Evolutionary conservation across 768 basidiomycete genomes (phyloP).

Genomic region (Phylloporus sp.): DNA sequence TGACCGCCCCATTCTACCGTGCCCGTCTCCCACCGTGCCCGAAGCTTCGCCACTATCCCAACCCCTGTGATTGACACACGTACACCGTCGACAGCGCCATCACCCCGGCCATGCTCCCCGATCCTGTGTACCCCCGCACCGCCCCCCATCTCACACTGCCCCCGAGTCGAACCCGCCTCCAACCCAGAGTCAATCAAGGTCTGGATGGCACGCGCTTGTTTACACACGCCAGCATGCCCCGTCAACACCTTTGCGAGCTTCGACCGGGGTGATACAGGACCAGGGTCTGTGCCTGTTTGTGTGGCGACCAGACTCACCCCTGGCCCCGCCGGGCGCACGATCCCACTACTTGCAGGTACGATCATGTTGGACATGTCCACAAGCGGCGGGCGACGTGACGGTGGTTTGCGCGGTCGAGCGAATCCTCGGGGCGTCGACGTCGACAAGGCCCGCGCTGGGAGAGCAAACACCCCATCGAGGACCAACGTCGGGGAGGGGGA

Average conservation of each 20-base stretch:
- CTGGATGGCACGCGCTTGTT: neutral
- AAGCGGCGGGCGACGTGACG: neutral
- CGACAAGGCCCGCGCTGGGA: neutral
- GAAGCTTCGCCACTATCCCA: conserved; percentile 20
- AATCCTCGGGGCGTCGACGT: neutral
- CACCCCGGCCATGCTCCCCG: neutral
- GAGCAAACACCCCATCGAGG: conserved; percentile 20
- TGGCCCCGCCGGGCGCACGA: too few relatives aligned
- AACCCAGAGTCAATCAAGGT: too few relatives aligned
- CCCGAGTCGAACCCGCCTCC: too few relatives aligned
- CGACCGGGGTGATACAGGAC: conserved; percentile 16
- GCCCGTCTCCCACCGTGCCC: conserved; percentile 18
- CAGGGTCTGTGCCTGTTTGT: too few relatives aligned
- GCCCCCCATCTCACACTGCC: conserved; percentile 8
- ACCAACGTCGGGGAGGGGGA: conserved; percentile 18
- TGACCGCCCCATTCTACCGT: neutral
- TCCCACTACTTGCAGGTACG: too few relatives aligned
- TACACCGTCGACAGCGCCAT: neutral
- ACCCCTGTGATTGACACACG: conserved; percentile 1
- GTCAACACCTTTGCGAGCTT: conserved; percentile 20
- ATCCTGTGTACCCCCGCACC: neutral
- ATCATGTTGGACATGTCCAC: neutral
- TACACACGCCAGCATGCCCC: neutral
- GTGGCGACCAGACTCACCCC: too few relatives aligned
- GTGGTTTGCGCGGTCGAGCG: conserved; percentile 2